Evolutionary conservation across 202 grass and related monocot species (phyloP).

Genomic region (Saccharum hybrid): DNA sequence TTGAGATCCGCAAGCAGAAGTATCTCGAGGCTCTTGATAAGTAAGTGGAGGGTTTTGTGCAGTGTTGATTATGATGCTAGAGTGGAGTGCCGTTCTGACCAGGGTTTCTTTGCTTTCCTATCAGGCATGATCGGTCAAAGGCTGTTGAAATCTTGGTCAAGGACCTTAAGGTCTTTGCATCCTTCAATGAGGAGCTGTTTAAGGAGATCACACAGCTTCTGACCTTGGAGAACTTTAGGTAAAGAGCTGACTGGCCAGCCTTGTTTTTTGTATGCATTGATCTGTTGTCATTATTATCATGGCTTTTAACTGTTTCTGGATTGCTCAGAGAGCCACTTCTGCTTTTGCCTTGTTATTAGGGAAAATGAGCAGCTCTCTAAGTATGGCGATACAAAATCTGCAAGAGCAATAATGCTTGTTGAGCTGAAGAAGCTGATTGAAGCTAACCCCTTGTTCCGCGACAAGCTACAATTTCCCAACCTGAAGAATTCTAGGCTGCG

Average conservation of each 20-base stretch:
- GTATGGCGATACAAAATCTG: conserved; percentile 98
- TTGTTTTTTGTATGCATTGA: conserved; percentile 5
- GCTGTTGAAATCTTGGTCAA: conserved; percentile 97
- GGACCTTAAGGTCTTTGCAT: conserved; percentile 96
- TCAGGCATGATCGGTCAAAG: conserved; percentile 90
- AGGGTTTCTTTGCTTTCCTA: conserved; percentile 38
- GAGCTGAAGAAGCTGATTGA: conserved; percentile 98
- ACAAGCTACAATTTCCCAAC: conserved; percentile 94
- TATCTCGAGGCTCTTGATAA: conserved; percentile 95
- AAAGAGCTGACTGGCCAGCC: conserved; percentile 1
- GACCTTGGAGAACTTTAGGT: conserved; percentile 97
- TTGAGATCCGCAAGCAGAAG: conserved; percentile 99
- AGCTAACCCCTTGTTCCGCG: conserved; percentile 94
- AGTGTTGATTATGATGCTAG: conserved; percentile 3
- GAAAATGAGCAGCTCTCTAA: conserved; percentile 98
- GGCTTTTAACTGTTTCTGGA: conserved; percentile 3
- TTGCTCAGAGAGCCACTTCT: conserved; percentile 17
- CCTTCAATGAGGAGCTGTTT: conserved; percentile 92
- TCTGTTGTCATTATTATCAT: neutral
- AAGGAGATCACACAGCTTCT: conserved; percentile 98
- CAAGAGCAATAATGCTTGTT: conserved; percentile 93
- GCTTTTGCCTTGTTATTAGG: conserved; percentile 58
- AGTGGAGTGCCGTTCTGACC: conserved; percentile 14
- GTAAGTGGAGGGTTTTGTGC: conserved; percentile 47
- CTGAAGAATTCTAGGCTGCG: conserved; percentile 91